Evolutionary conservation across 2,329 filamentous ascomycete genomes (phyloP).

Genomic region (Trichoderma koningiopsis): DNA sequence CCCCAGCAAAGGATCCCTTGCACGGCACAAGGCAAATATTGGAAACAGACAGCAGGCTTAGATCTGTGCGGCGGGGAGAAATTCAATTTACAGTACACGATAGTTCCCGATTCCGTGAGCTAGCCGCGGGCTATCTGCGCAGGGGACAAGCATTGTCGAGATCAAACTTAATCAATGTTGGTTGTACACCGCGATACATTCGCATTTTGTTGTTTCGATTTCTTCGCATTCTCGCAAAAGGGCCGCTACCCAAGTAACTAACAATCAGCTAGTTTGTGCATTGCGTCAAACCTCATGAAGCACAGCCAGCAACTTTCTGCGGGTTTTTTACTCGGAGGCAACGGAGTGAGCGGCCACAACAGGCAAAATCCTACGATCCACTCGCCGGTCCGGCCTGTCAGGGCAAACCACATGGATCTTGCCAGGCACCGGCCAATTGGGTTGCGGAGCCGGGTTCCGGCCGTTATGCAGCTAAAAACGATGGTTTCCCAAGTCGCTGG

Average conservation of each 20-base stretch:
- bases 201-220: neutral
- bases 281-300: neutral
- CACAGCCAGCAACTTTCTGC: neutral
- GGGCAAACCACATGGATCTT: slow-evolving; percentile 44
- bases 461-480: slow-evolving; percentile 34
- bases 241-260: neutral
- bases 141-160: neutral
- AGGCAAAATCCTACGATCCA: slow-evolving; percentile 22
- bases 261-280: neutral
- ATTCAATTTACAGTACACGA: neutral
- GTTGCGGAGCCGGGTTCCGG: slow-evolving; percentile 11
- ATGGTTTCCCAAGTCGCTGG: slow-evolving; percentile 12
- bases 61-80: slow-evolving; percentile 2
- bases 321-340: neutral
- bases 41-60: neutral
- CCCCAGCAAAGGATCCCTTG: slow-evolving; percentile 13
- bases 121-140: slow-evolving; percentile 7
- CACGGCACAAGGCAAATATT: slow-evolving; percentile 10
- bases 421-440: slow-evolving; percentile 48
- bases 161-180: neutral
- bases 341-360: slow-evolving; percentile 11
- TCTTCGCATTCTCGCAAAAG: neutral
- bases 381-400: slow-evolving; percentile 37
- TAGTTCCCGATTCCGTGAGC: slow-evolving; percentile 6
- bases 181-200: neutral